Evolutionary conservation across 78 protist species (phyloP).

Genomic region (Dictyostelium discoideum): dicty_2.7 NC_007091.3:422001-422500

Average conservation of each 20-base stretch:
- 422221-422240: no score
- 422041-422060: no score
- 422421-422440: conserved; percentile 67
- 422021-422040: no score
- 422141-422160: no score
- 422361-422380: conserved; percentile 93
- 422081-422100: no score
- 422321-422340: conserved; percentile 98
- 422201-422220: neutral
- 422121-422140: no score
- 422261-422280: conserved; percentile 33
- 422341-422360: conserved; percentile 92
- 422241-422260: neutral
- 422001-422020: no score
- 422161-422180: no score
- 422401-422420: conserved; percentile 87
- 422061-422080: no score
- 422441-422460: conserved; percentile 96
- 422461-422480: conserved; percentile 98
- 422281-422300: conserved; percentile 33
- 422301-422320: conserved; percentile 67
- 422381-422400: conserved; percentile 98
- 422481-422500: conserved; percentile 96
- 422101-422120: no score
- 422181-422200: neutral